Evolutionary conservation across 306 rosid species (phyloP), one percentile per base, ranked within the genome.

Genomic region (Cucurbita argyrosperma): DNA sequence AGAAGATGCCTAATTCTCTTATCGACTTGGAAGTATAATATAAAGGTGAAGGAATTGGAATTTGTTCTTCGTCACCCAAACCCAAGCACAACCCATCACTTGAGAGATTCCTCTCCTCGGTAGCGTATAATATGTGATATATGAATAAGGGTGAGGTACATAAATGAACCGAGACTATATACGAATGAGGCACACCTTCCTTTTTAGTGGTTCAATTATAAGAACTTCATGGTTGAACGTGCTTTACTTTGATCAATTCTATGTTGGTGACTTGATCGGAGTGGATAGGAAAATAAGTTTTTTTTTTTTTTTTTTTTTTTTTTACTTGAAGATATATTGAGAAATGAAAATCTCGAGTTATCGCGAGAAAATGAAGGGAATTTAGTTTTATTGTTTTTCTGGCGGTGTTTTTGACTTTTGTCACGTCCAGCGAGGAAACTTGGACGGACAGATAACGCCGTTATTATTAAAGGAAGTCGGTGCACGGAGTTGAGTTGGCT

Each of bases 361-460:
- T 35, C 67, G 67, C 43, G 67, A 61, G 46, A 61, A 60, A 5
- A 59, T 60, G 66, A 60, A 35, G 14, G 66, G 14, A 12, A 3
- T 9, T 35, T 8, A 26, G 42, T 26, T 11, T 59, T 30, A 37
- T 40, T 30, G 35, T 30, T 30, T 30, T 30, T 0, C 35, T 30
- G 35, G 35, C 35, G 35, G 35, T 30, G 35, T 30, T 30, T 30
- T 30, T 30, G 35, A 30, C 35, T 30, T 30, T 30, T 3, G 35
- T 30, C 4, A 30, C 4, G 63, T 55, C 62, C 62, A 60, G 9
- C n/a, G 8, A 37, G 11, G 46, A 35, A 37, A 61, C 23, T 61
- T 37, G 21, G 67, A 61, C 67, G 67, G 71, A 37, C n/a, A 64
- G 51, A 38, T 64, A 15, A 64, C 71, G 71, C 35, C 71, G 68